phyloP scores from a whole-genome alignment of 2,329 filamentous ascomycete genomes.

The Penicillium sp. region DNA sequence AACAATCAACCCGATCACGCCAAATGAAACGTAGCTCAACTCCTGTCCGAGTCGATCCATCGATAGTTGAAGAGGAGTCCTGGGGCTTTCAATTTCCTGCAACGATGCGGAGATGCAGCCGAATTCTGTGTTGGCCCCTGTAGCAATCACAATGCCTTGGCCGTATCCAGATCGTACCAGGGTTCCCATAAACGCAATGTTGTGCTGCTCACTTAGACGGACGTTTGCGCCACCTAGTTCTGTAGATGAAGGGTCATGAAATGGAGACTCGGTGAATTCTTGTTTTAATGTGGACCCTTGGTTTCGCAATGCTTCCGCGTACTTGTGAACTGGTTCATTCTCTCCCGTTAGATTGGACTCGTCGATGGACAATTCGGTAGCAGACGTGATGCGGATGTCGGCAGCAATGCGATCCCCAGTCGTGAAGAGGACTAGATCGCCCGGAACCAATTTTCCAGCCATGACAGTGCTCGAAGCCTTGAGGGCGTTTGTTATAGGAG shows the following conservation, averaged over 20 bases:
- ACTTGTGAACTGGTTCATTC: constrained; percentile 85
- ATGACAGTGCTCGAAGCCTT: constrained; percentile 81
- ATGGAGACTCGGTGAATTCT: constrained; percentile 47
- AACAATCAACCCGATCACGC: constrained; percentile 89
- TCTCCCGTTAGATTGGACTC: constrained; percentile 96
- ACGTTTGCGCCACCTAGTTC: constrained; percentile 62
- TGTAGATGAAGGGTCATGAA: constrained; percentile 56
- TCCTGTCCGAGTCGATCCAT: constrained; percentile 98
- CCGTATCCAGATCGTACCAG: constrained; percentile 92
- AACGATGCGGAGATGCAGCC: constrained; percentile 93
- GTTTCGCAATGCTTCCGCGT: constrained; percentile 55
- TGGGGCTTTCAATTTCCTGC: constrained; percentile 89
- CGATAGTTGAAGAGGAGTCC: constrained; percentile 87
- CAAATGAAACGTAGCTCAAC: constrained; percentile 93
- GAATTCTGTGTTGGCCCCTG: constrained; percentile 89
- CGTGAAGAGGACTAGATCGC: constrained; percentile 88
- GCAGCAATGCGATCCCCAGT: constrained; percentile 96
- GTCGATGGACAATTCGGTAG: constrained; percentile 87
- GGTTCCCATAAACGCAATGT: constrained; percentile 98
- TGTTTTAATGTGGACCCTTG: constrained; percentile 21
- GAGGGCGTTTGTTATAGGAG: constrained; percentile 59
- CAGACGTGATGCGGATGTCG: constrained; percentile 88
- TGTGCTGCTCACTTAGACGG: constrained; percentile 69
- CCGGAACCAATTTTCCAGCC: constrained; percentile 81
- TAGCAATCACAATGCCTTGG: constrained; percentile 95